phyloP scores from a whole-genome alignment of 1,139 yeast species.

The Yamadazyma jaroonii region DNA sequence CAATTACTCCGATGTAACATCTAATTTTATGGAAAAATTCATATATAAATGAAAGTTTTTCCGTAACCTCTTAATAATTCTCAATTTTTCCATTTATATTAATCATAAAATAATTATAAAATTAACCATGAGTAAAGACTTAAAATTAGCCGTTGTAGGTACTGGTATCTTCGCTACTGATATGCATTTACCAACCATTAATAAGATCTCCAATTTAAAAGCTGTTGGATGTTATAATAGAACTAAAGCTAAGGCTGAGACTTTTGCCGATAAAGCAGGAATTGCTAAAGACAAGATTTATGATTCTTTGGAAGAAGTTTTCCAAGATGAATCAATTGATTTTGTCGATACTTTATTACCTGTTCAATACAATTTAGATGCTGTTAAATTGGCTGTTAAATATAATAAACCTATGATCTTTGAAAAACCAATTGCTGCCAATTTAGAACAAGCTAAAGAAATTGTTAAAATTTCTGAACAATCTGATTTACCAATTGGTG shows the following conservation, averaged over 20 bases:
- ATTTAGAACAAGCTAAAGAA: slow-evolving; percentile 71
- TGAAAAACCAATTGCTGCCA: slow-evolving; percentile 93
- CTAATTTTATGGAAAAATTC: no score
- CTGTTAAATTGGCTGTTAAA: slow-evolving; percentile 63
- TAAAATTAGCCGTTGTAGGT: slow-evolving; percentile 74
- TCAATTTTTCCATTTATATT: no score
- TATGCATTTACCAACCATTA: slow-evolving; percentile 73
- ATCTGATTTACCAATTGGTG: slow-evolving; percentile 63
- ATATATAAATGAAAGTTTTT: no score
- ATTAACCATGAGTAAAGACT: slow-evolving; percentile 3
- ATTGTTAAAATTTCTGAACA: slow-evolving; percentile 63
- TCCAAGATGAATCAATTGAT: slow-evolving; percentile 63
- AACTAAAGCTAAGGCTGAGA: slow-evolving; percentile 76
- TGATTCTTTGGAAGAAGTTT: slow-evolving; percentile 61
- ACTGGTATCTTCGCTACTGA: slow-evolving; percentile 92
- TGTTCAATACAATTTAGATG: slow-evolving; percentile 69
- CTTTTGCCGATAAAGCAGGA: slow-evolving; percentile 66
- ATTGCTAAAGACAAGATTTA: slow-evolving; percentile 53
- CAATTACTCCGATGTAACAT: no score
- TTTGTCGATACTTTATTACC: slow-evolving; percentile 84
- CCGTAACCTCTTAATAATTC: no score
- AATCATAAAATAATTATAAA: background rate
- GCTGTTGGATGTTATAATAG: slow-evolving; percentile 71
- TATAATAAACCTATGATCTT: slow-evolving; percentile 74
- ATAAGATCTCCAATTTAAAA: slow-evolving; percentile 33